These are phyloP conservation scores for Neurospora sp. DNA, from an alignment of 2,329 filamentous ascomycete genomes.

Conservation along the genomic window DNA sequence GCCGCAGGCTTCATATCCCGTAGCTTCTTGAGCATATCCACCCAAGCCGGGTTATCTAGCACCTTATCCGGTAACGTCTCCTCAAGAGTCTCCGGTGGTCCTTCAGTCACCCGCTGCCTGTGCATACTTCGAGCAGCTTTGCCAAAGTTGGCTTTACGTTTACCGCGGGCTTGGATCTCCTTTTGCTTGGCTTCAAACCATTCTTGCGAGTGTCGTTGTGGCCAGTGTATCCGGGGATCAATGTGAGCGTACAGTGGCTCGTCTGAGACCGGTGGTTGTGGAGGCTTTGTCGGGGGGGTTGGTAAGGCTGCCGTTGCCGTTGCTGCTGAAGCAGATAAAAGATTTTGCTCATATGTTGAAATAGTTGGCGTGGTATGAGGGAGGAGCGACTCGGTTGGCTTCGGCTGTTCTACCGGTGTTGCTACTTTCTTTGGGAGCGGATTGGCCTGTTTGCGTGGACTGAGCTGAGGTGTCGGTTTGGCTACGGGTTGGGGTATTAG, in stretches of 20 bases:
- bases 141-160: conserved; percentile 41
- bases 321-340: background rate
- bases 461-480: background rate
- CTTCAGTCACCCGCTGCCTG: conserved; percentile 19
- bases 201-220: conserved; percentile 29
- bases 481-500: background rate
- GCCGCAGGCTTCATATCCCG: background rate
- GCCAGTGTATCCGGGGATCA: conserved; percentile 41
- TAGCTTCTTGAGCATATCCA: conserved; percentile 26
- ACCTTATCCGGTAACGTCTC: conserved; percentile 34
- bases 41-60: conserved; percentile 33
- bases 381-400: background rate
- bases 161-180: conserved; percentile 39
- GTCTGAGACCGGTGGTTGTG: conserved; percentile 10
- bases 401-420: conserved; percentile 8
- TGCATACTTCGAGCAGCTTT: conserved; percentile 30
- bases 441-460: background rate
- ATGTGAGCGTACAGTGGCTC: conserved; percentile 33
- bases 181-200: conserved; percentile 38
- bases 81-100: conserved; percentile 12
- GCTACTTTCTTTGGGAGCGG: conserved; percentile 7
- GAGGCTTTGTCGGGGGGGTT: conserved; percentile 5
- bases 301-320: background rate
- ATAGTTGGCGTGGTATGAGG: background rate
- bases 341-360: background rate